These are phyloP conservation scores for Sequoiadendron giganteum DNA, from an alignment of 75 land plant species.

Conservation along the genomic window DNA sequence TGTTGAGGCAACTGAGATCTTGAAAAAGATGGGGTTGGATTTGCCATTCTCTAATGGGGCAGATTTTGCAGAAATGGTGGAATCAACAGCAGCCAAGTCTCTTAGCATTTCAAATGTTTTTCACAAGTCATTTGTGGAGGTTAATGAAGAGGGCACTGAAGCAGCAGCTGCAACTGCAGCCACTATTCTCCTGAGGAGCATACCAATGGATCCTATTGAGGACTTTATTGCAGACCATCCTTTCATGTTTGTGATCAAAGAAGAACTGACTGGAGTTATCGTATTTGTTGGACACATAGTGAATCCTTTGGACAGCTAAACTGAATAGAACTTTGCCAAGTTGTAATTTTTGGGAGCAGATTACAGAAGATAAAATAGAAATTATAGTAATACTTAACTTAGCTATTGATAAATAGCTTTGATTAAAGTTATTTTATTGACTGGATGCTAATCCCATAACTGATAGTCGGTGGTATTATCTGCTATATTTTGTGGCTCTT, in stretches of 20 bases:
- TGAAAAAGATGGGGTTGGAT: slow-evolving; percentile 62
- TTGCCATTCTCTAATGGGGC: slow-evolving; percentile 59
- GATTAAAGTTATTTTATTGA: too few relatives aligned
- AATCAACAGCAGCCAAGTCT: slow-evolving; percentile 29
- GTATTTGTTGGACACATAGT: slow-evolving; percentile 75
- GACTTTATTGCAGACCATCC: slow-evolving; percentile 96
- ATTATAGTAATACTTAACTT: not conserved
- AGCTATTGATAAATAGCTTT: not conserved
- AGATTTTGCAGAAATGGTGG: slow-evolving; percentile 76
- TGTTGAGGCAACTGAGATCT: slow-evolving; percentile 53
- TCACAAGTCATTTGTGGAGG: slow-evolving; percentile 86
- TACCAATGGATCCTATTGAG: not conserved
- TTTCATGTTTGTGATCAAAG: slow-evolving; percentile 75
- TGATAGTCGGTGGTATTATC: not conserved
- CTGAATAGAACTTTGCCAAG: not conserved
- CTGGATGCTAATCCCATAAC: not conserved
- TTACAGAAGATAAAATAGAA: not conserved
- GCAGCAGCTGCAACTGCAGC: slow-evolving; percentile 88
- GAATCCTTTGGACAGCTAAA: slow-evolving; percentile 36
- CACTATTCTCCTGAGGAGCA: slow-evolving; percentile 30
- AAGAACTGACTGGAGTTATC: slow-evolving; percentile 68
- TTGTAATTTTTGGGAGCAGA: not conserved
- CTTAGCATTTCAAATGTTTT: slow-evolving; percentile 65
- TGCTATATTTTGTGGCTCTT: not conserved
- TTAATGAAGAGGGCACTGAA: slow-evolving; percentile 95